Conservation (phyloP, 2,329 filamentous ascomycete species). For the Cladophialophora chaetospira region DNA sequence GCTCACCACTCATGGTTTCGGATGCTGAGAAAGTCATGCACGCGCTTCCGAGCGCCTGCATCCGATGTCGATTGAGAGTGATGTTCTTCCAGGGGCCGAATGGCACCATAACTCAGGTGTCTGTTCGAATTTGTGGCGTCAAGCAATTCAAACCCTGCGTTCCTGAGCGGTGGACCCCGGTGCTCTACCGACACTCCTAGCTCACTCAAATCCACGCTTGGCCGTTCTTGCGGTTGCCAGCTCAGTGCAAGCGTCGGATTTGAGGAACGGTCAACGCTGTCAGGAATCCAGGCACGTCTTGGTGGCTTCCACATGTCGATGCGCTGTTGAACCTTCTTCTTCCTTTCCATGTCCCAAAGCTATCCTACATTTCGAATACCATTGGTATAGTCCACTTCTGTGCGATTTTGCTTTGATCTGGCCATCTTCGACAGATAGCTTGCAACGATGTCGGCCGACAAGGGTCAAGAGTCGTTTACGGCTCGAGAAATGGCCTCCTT, state of each 20-base stretch:
- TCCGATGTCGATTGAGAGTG: neutral
- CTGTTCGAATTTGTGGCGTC: no score
- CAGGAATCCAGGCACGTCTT: neutral
- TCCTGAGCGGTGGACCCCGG: no score
- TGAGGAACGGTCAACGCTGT: no score
- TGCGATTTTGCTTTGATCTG: neutral
- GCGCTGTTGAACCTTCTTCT: neutral
- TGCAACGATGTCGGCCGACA: neutral
- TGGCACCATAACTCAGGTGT: no score
- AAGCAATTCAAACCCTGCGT: no score
- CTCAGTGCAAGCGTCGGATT: no score
- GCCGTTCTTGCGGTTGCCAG: no score
- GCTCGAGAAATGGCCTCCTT: conserved; percentile 16
- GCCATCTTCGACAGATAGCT: no score
- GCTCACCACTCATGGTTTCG: neutral
- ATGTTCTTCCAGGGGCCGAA: no score
- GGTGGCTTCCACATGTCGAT: neutral
- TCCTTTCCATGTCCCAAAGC: neutral
- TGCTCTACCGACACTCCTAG: no score
- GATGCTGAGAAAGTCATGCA: neutral
- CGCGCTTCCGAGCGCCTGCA: neutral
- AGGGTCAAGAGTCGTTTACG: conserved; percentile 4
- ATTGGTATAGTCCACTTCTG: neutral
- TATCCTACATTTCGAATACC: neutral
- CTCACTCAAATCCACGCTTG: no score